Conservation (phyloP, 306 rosid species). For the Cicer chorassanicum region DNA sequence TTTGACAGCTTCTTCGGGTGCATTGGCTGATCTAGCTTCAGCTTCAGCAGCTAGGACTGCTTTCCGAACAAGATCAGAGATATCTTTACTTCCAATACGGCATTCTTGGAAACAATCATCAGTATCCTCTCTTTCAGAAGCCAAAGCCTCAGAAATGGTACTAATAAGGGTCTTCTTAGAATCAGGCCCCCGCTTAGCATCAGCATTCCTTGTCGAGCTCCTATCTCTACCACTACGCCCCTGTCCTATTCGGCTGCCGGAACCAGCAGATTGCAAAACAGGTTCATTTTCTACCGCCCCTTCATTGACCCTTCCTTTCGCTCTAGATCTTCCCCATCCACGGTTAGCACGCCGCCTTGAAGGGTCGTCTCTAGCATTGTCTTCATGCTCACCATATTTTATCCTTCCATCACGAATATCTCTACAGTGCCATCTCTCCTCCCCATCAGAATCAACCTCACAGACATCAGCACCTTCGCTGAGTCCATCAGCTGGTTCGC, state of each 20-base stretch:
- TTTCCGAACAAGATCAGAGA: conserved; percentile 74
- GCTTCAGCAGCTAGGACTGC: conserved; percentile 93
- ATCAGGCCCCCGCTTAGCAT: conserved; percentile 64
- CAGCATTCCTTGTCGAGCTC: conserved; percentile 57
- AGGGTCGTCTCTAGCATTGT: conserved; percentile 76
- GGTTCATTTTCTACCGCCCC: conserved; percentile 74
- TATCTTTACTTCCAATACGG: conserved; percentile 75
- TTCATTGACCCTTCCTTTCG: conserved; percentile 81
- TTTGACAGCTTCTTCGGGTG: conserved; percentile 91
- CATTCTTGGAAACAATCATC: conserved; percentile 90
- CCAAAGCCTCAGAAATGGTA: conserved; percentile 52
- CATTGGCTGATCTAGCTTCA: conserved; percentile 91
- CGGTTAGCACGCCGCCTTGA: conserved; percentile 79
- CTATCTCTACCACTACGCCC: conserved; percentile 73
- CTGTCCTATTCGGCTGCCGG: conserved; percentile 69
- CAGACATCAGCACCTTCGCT: conserved; percentile 53
- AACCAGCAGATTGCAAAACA: conserved; percentile 69
- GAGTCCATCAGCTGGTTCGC: conserved; percentile 62
- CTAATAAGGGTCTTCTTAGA: conserved; percentile 56
- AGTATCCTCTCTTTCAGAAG: conserved; percentile 72
- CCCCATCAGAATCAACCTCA: conserved; percentile 62
- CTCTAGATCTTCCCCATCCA: conserved; percentile 69
- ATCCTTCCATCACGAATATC: conserved; percentile 74
- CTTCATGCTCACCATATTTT: conserved; percentile 75
- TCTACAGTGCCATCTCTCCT: conserved; percentile 68